These are phyloP conservation scores for Mucor mucedo DNA, from an alignment of 371 early-diverging fungal genomes.

Conservation along the genomic window DNA sequence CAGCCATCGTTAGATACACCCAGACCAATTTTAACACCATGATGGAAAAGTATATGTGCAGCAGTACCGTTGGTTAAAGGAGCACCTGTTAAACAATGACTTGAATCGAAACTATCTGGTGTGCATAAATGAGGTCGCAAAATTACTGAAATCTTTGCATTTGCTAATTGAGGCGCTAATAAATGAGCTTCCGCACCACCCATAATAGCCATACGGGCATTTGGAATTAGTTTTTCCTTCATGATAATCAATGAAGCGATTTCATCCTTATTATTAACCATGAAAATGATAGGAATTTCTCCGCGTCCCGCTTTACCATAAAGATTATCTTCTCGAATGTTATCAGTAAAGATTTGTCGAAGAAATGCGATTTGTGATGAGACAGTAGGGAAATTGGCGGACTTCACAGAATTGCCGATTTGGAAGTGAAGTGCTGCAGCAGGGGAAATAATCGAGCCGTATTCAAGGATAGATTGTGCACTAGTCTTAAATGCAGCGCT, in stretches of 20 bases:
- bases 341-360: conserved; percentile 48
- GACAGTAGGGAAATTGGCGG: conserved; percentile 56
- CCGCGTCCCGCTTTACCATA: conserved; percentile 61
- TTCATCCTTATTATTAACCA: conserved; percentile 72
- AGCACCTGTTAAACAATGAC: conserved; percentile 67
- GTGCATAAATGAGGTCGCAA: conserved; percentile 71
- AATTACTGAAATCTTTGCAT: conserved; percentile 67
- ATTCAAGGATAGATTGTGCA: conserved; percentile 23
- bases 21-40: conserved; percentile 71
- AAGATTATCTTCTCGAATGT: conserved; percentile 26
- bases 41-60: conserved; percentile 60
- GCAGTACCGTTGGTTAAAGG: conserved; percentile 65
- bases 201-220: conserved; percentile 47
- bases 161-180: conserved; percentile 66
- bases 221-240: conserved; percentile 52
- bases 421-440: conserved; percentile 68
- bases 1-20: conserved; percentile 62
- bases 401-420: conserved; percentile 58
- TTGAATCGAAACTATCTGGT: conserved; percentile 66
- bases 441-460: conserved; percentile 37
- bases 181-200: conserved; percentile 79
- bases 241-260: conserved; percentile 70
- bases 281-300: conserved; percentile 64
- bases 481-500: conserved; percentile 17
- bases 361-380: conserved; percentile 70